Evolutionary conservation across 2,329 filamentous ascomycete genomes (phyloP).

Genomic region (Diatrype stigma): DNA sequence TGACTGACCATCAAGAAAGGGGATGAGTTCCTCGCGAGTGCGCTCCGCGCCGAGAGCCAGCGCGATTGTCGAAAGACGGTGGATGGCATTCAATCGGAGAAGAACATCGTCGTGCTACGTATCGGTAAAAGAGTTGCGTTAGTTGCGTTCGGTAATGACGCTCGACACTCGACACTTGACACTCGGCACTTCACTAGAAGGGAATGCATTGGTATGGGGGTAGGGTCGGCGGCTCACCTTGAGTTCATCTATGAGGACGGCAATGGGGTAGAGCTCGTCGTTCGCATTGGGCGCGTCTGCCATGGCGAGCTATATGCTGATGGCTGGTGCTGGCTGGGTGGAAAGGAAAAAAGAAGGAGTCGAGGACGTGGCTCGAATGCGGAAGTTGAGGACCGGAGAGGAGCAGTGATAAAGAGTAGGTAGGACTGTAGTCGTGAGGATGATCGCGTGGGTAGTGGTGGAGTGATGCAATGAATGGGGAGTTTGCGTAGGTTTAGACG

Average conservation of each 20-base stretch:
- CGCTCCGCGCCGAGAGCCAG: constrained; percentile 92
- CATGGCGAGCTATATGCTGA: constrained; percentile 58
- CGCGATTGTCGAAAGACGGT: constrained; percentile 95
- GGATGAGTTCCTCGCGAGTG: constrained; percentile 97
- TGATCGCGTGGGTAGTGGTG: neutral
- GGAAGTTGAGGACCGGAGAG: neutral
- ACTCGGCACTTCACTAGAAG: constrained; percentile 4
- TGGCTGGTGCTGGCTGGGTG: constrained; percentile 1
- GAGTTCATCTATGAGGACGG: constrained; percentile 98
- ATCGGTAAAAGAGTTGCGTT: constrained; percentile 22
- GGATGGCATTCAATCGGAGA: constrained; percentile 95
- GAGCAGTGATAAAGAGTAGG: neutral
- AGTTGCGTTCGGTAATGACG: too few species aligned
- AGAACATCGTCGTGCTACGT: constrained; percentile 94
- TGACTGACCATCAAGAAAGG: constrained; percentile 91
- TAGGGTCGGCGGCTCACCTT: constrained; percentile 61
- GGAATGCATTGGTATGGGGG: constrained; percentile 11
- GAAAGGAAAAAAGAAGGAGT: constrained; percentile 3
- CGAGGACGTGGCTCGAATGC: constrained; percentile 1
- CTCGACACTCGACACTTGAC: too few species aligned
- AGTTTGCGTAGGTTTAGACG: too few species aligned
- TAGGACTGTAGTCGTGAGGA: neutral
- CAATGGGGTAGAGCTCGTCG: constrained; percentile 99
- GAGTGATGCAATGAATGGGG: constrained; percentile 1
- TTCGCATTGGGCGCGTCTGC: constrained; percentile 83